Evolutionary conservation across 371 early-diverging fungal genomes (phyloP), one percentile per base, ranked within the genome.

Genomic region (Mucor circinelloides): DNA sequence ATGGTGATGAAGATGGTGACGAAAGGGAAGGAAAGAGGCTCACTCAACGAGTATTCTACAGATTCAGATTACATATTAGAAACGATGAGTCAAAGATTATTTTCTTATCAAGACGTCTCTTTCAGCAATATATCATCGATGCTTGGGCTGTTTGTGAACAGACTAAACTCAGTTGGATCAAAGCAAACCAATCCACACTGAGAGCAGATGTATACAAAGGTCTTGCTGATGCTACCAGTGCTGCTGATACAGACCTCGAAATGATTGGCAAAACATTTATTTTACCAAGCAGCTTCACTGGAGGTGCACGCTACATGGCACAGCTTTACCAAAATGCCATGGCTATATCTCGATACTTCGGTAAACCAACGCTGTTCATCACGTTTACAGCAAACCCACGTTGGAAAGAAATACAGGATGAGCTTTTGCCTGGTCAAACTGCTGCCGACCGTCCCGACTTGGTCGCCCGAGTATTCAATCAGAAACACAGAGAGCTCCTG

Each of bases 341-440:
- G 71, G 60, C 63, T 0, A 71, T 78, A 6, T 64, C 76, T 0
- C 34, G 74, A 1, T 5, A 25, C 0, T 66, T 64, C 40, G 73
- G 79, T 0, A 56, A 78, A 38, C 76, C 73, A 1, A 71, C 76
- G 52, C 48, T 73, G 0, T 79, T 83, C 36, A 64, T 83, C 1
- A 80, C 79, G 0, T 70, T 83, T 15, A 83, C 74, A 2, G 73
- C 73, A 21, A 77, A 78, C 38, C 76, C 77, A 0, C 40, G 25
- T 1, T 80, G 79, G 76, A 63, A 42, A 6, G 76, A 77, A 31
- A 72, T 79, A 15, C 12, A 13, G 2, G 31, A 52, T 17, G 68
- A 71, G 13, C 60, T 81, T 0, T 10, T 64, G 0, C 36, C 62
- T 12, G 68, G 65, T 8, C 40, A 70, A 48, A 34, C 28, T 9